Base-by-base conservation (phyloP, 805 yeast species). In the Candida silvatica region DNA sequence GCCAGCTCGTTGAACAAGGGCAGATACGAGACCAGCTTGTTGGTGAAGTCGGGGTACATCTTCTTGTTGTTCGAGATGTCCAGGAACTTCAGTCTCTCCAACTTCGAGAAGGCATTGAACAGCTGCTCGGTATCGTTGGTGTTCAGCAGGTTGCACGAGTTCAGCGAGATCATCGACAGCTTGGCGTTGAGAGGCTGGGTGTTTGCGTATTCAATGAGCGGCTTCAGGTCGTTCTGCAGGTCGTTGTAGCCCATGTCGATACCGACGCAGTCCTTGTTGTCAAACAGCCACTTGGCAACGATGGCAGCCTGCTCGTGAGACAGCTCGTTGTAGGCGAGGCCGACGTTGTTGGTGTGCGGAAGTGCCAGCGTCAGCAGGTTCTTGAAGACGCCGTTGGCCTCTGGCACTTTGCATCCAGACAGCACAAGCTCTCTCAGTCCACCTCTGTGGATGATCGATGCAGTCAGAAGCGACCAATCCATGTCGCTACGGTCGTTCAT, bases 181-280 rank as follows among this genome's bases (percentile, higher is more conserved):
- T 60, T 31, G 37, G 45, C 40, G 11, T 29, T 26, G 6, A 14
- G 17, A 3, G 38, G 37, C 15, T 32, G 24, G 5, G 26, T 30
- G 5, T 42, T 42, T 1, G 55, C 43, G 37, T 51, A 54, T 2
- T 66, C 67, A 28, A 63, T 49, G 17, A 71, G 50, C 8, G 66
- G 64, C 20, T 51, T 54, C 34, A 69, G 38, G 3, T 51, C 49
- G 4, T 47, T 37, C 1, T 66, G 65, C 25, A 81, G 58, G 51
- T 84, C 88, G 52, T 88, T 88, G 49, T 80, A 88, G 3, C 94
- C 94, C 16, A 88, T 48, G 61, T 87, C 96, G 5, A 88, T 56
- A 3, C 96, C 96, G 43, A 75, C 52, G 4, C 77, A 68, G 19
- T 49, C 60, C 46, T 60, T 48, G 54, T 56, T 56, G 40, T 46